Conservation (phyloP, 805 yeast species). For the Hanseniaspora hatyaiensis region DNA sequence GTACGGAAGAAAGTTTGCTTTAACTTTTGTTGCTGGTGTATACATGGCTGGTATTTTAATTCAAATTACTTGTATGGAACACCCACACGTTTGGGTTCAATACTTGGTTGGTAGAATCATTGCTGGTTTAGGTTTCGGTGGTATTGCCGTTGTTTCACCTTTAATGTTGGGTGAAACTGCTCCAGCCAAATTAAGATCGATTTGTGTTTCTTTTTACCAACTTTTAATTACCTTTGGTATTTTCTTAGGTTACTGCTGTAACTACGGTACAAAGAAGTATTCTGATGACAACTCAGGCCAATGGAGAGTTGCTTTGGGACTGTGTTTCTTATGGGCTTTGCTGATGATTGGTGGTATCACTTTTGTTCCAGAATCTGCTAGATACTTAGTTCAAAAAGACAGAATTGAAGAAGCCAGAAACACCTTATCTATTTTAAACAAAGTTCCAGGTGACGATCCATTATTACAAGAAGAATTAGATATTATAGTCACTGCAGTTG, state of each 20-base stretch:
- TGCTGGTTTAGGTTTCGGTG: constrained; percentile 72
- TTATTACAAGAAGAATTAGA: constrained; percentile 47
- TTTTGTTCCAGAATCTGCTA: constrained; percentile 64
- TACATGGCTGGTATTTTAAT: constrained; percentile 58
- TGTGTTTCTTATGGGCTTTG: constrained; percentile 39
- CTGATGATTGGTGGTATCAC: constrained; percentile 31
- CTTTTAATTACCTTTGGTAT: constrained; percentile 63
- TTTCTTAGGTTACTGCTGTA: constrained; percentile 64
- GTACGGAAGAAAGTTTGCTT: constrained; percentile 53
- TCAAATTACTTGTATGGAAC: constrained; percentile 41
- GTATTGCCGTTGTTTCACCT: constrained; percentile 65
- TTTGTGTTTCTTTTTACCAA: constrained; percentile 60
- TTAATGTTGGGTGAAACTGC: constrained; percentile 43
- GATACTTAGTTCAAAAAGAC: constrained; percentile 47
- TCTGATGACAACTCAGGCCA: constrained; percentile 36
- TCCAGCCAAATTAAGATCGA: constrained; percentile 47
- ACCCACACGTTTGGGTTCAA: constrained; percentile 48
- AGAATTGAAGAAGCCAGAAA: constrained; percentile 50
- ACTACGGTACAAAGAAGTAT: constrained; percentile 42
- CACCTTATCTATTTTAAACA: constrained; percentile 52
- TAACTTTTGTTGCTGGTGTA: constrained; percentile 48
- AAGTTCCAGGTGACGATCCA: constrained; percentile 41
- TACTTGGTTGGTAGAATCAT: constrained; percentile 53
- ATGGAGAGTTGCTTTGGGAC: constrained; percentile 66
- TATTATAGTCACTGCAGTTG: constrained; percentile 47